phyloP scores from a whole-genome alignment of 2,329 filamentous ascomycete species.

The Phyllosticta citribraziliensis region DNA sequence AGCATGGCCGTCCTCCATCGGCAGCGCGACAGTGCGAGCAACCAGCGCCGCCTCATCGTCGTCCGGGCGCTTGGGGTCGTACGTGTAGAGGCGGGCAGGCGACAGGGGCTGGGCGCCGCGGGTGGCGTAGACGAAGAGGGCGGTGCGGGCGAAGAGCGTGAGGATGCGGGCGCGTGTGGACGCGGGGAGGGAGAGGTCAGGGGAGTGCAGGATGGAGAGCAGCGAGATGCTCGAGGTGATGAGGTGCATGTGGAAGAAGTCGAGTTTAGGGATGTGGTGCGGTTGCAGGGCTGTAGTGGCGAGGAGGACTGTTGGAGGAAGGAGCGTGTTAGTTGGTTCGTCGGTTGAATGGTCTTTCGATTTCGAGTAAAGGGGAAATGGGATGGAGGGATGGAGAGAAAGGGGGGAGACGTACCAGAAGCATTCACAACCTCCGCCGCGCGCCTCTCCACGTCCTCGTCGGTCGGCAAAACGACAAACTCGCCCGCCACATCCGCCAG shows the following conservation, averaged over 20 bases:
- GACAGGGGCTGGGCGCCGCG: slow-evolving; percentile 51
- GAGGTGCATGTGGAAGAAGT: slow-evolving; percentile 77
- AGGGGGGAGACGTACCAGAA: slow-evolving; percentile 33
- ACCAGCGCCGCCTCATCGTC: slow-evolving; percentile 35
- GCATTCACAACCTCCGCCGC: slow-evolving; percentile 63
- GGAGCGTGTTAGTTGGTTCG: neutral
- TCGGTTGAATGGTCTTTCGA: neutral
- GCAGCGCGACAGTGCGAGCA: slow-evolving; percentile 33
- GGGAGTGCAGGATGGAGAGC: slow-evolving; percentile 44
- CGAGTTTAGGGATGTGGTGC: slow-evolving; percentile 59
- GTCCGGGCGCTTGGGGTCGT: slow-evolving; percentile 16
- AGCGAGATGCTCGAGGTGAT: slow-evolving; percentile 71
- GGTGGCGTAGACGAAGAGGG: slow-evolving; percentile 65
- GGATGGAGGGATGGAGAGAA: no score
- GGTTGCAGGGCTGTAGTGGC: slow-evolving; percentile 54
- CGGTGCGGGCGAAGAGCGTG: slow-evolving; percentile 71
- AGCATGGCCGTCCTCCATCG: slow-evolving; percentile 69
- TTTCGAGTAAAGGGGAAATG: neutral
- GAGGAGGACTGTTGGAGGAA: slow-evolving; percentile 38
- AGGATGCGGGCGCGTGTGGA: slow-evolving; percentile 57
- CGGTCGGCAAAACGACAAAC: slow-evolving; percentile 15
- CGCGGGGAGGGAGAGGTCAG: slow-evolving; percentile 49
- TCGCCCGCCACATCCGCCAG: slow-evolving; percentile 25
- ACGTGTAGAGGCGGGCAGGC: slow-evolving; percentile 23
- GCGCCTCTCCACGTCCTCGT: slow-evolving; percentile 47